These are phyloP conservation scores for Dactylellina drechsleri DNA, from an alignment of 2,329 filamentous ascomycete species.

Conservation along the genomic window DNA sequence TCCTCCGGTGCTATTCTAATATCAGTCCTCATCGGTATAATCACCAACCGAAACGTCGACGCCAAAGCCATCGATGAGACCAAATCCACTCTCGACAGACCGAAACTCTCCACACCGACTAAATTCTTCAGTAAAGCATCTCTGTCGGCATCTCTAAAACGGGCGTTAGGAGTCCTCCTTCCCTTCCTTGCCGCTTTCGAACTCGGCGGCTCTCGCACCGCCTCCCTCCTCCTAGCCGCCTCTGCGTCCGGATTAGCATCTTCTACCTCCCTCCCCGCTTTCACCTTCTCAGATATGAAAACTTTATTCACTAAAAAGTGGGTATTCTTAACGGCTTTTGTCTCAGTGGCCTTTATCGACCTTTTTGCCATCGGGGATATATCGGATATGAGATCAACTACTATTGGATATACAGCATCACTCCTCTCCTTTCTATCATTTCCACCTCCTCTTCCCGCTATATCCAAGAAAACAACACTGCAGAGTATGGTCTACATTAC, in stretches of 20 bases:
- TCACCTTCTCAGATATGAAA: slow-evolving; percentile 37
- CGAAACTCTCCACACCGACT: neutral
- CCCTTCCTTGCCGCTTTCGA: slow-evolving; percentile 51
- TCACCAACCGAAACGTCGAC: slow-evolving; percentile 29
- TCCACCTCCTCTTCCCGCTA: slow-evolving; percentile 32
- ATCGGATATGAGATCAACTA: slow-evolving; percentile 31
- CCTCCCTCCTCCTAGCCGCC: slow-evolving; percentile 28
- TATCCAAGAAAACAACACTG: neutral
- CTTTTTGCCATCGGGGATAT: slow-evolving; percentile 43
- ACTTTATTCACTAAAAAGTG: slow-evolving; percentile 35
- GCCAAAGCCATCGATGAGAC: slow-evolving; percentile 20
- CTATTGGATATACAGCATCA: slow-evolving; percentile 34
- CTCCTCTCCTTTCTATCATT: slow-evolving; percentile 18
- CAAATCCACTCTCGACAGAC: slow-evolving; percentile 27
- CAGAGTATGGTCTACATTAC: slow-evolving; percentile 16
- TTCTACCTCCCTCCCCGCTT: slow-evolving; percentile 8
- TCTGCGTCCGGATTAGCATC: slow-evolving; percentile 28
- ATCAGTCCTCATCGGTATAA: slow-evolving; percentile 40
- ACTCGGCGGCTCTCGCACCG: slow-evolving; percentile 41
- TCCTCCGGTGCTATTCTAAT: slow-evolving; percentile 41
- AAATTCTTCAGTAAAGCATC: slow-evolving; percentile 29
- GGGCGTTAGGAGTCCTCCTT: slow-evolving; percentile 44
- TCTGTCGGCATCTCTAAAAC: slow-evolving; percentile 2
- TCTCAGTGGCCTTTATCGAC: slow-evolving; percentile 38
- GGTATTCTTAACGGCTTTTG: slow-evolving; percentile 40